Evolutionary conservation across 2,329 filamentous ascomycete species (phyloP).

Genomic region (Penicillium brevicompactum): DNA sequence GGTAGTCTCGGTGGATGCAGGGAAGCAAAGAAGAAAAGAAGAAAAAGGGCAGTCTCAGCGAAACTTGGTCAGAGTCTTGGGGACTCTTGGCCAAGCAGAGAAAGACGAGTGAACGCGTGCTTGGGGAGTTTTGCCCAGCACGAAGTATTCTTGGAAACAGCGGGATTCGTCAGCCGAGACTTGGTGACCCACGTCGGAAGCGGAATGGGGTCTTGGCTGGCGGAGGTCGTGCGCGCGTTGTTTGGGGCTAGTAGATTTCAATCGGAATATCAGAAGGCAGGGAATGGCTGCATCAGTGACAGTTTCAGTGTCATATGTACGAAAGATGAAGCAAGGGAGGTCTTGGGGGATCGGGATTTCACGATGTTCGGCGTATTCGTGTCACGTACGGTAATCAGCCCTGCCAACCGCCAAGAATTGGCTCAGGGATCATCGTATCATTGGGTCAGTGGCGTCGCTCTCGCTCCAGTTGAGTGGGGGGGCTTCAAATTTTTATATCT

Average conservation of each 20-base stretch:
- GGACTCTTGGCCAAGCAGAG: conserved; percentile 22
- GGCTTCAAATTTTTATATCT: too few species aligned
- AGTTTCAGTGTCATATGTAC: background rate
- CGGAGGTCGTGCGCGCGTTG: conserved; percentile 8
- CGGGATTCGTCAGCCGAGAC: conserved; percentile 32
- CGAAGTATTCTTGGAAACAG: conserved; percentile 16
- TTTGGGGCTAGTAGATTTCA: background rate
- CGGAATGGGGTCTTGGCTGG: conserved; percentile 26
- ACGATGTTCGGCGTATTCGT: background rate
- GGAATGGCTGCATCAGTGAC: too few species aligned
- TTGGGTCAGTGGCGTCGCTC: conserved; percentile 6
- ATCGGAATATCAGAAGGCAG: background rate
- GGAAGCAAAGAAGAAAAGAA: conserved; percentile 5
- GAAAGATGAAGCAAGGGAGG: background rate
- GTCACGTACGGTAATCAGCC: conserved; percentile 14
- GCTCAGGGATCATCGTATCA: background rate
- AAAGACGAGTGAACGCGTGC: conserved; percentile 13
- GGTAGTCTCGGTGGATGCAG: background rate
- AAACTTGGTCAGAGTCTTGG: conserved; percentile 15
- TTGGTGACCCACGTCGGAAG: conserved; percentile 24
- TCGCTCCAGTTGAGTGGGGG: too few species aligned
- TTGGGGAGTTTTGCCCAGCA: conserved; percentile 21
- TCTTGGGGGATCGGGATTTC: too few species aligned
- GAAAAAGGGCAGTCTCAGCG: conserved; percentile 9
- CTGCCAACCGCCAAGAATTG: conserved; percentile 16